Percentiles rank a stretch among this genome's conserved stretches.
Evolutionary conservation across 1,139 yeast species (phyloP).

Genomic region (Saccharomyces hybrid): DNA sequence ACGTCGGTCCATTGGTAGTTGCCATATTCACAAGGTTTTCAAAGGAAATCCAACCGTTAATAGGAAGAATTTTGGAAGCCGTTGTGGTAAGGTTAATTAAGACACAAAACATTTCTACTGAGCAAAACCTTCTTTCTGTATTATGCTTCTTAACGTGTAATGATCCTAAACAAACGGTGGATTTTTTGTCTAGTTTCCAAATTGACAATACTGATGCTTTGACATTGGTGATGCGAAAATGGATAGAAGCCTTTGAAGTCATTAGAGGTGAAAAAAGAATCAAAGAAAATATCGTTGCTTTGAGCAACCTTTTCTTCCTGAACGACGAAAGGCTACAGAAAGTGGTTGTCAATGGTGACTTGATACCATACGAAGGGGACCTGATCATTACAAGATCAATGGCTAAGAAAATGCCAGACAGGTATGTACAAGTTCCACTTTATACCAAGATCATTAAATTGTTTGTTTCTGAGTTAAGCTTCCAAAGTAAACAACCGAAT

Average conservation of each 20-base stretch:
- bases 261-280: constrained; percentile 74
- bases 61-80: constrained; percentile 60
- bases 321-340: constrained; percentile 47
- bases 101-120: constrained; percentile 63
- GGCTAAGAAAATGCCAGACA: constrained; percentile 60
- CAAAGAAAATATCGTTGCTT: constrained; percentile 61
- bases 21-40: constrained; percentile 58
- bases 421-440: constrained; percentile 59
- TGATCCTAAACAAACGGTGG: constrained; percentile 54
- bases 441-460: constrained; percentile 66
- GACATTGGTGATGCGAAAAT: constrained; percentile 51
- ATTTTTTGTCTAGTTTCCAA: constrained; percentile 45
- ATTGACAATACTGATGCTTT: constrained; percentile 37
- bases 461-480: constrained; percentile 58
- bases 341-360: constrained; percentile 68
- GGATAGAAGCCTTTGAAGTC: constrained; percentile 79
- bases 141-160: constrained; percentile 63
- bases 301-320: constrained; percentile 55
- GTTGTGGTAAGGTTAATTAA: constrained; percentile 57
- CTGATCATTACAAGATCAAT: constrained; percentile 79
- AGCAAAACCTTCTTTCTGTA: constrained; percentile 69
- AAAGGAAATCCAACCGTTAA: constrained; percentile 39
- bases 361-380: constrained; percentile 49
- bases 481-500: constrained; percentile 45
- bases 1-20: constrained; percentile 61